Evolutionary conservation across 192 early-diverging fungal species (phyloP), one percentile per base, ranked within the genome.

Genomic region (Mycoemilia scoparia): DNA sequence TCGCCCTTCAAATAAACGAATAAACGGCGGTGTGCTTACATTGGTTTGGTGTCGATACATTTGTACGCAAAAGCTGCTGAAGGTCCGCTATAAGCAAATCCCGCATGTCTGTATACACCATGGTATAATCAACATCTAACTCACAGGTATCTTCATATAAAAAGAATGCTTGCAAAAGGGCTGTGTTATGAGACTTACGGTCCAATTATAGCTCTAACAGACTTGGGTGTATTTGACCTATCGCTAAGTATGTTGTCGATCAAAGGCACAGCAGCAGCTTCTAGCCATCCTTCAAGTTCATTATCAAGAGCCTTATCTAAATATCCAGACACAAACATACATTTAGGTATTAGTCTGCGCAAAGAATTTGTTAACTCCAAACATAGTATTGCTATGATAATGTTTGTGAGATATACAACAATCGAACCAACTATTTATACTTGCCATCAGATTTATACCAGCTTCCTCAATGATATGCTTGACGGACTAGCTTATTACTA

Each of bases 61-160:
- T 69, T 66, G 55, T 89, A 97, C 4, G 83, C 87, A 46, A 70
- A 85, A 2, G 87, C 92, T 0, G 89, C 89, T 4, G 83, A 73
- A n/a, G 76, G 73, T 2, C 87, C 88, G 50, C 78, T 80, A 48
- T 87, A 95, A 7, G 76, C 67, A 39, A 77, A 85, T 7, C 92
- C 92, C 0, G 92, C 92, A 53, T 97, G 92, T 21, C 81, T 80
- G 16, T 64, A 74, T 44, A 86, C 7, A 77, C 83, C 13, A 72
- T 52, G 7, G 58, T 58, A 2, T 51, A 52, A 0, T 43, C 21
- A 17, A 67, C 64, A 0, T 71, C 74, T 28, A 58, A 46, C 1
- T 39, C 24, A 17, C 46, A 27, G 13, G 32, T 35, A 15, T 62
- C 31, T 8, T 53, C 9, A 28, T 12, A 9, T 9, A 9, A 9